Evolutionary conservation across 2,329 filamentous ascomycete species (phyloP).

Genomic region (Trichoderma sp.): DNA sequence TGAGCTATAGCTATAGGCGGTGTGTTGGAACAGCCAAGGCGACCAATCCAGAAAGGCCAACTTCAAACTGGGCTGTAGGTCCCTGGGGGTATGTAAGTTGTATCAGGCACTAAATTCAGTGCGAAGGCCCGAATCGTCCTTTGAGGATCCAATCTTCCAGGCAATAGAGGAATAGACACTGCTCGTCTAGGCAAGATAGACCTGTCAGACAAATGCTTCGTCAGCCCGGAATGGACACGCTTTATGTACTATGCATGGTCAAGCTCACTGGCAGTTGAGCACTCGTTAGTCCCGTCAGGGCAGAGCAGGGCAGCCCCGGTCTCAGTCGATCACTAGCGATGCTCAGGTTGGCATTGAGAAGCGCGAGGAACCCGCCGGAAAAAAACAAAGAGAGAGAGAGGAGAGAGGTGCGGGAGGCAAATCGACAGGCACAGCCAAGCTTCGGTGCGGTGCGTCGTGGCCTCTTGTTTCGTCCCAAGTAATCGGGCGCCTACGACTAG

Average conservation of each 20-base stretch:
- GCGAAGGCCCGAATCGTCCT: slow-evolving; percentile 23
- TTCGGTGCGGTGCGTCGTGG: slow-evolving; percentile 2
- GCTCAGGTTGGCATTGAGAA: slow-evolving; percentile 17
- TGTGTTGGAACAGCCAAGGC: slow-evolving; percentile 20
- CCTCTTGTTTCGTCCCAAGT: slow-evolving; percentile 22
- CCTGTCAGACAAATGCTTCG: slow-evolving; percentile 20
- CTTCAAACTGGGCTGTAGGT: slow-evolving; percentile 11
- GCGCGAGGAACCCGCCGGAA: not conserved
- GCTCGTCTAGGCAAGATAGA: slow-evolving; percentile 22
- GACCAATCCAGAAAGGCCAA: slow-evolving; percentile 23
- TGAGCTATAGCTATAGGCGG: slow-evolving; percentile 21
- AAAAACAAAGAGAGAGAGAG: not conserved
- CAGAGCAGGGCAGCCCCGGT: slow-evolving; percentile 21
- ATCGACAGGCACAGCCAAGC: slow-evolving; percentile 20
- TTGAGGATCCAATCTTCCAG: slow-evolving; percentile 20
- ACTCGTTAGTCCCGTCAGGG: not conserved
- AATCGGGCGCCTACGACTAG: slow-evolving; percentile 23
- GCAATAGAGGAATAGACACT: slow-evolving; percentile 15
- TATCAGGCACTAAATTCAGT: slow-evolving; percentile 24
- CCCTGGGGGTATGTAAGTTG: slow-evolving; percentile 18
- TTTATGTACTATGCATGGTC: slow-evolving; percentile 23
- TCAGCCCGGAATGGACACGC: slow-evolving; percentile 22
- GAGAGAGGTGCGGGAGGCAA: not conserved
- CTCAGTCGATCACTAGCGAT: slow-evolving; percentile 21
- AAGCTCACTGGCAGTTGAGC: slow-evolving; percentile 16